Evolutionary conservation across 495 filamentous ascomycete genomes (phyloP).

Genomic region (Penicillium daleae): DNA sequence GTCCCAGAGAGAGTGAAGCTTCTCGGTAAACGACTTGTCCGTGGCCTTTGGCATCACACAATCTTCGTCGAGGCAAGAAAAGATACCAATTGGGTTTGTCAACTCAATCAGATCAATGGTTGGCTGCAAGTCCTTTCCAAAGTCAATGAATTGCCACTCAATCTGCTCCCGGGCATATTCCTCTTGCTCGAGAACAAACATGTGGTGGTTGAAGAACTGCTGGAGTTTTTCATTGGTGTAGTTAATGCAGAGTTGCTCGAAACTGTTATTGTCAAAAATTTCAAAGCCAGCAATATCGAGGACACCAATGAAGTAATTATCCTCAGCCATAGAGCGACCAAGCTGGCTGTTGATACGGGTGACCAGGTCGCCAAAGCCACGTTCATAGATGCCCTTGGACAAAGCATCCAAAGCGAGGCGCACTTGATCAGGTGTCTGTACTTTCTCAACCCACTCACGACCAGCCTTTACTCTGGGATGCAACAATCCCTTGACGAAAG

Average conservation of each 20-base stretch:
- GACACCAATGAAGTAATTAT: constrained; percentile 94
- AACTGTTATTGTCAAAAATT: constrained; percentile 98
- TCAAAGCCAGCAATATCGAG: constrained; percentile 99
- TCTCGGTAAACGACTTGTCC: constrained; percentile 95
- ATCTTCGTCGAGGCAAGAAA: constrained; percentile 97
- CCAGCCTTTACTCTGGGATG: constrained; percentile 95
- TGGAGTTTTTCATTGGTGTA: constrained; percentile 99
- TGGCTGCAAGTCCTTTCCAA: constrained; percentile 94
- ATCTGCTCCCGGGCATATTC: constrained; percentile 98
- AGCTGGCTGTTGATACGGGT: constrained; percentile 89
- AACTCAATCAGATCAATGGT: constrained; percentile 98
- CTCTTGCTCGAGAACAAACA: constrained; percentile 99
- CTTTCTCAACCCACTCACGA: constrained; percentile 97
- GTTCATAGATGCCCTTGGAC: constrained; percentile 96
- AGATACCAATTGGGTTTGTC: constrained; percentile 96
- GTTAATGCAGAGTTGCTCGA: constrained; percentile 99
- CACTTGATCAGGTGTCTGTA: constrained; percentile 95
- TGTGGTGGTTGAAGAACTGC: constrained; percentile 99
- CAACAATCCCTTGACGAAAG: constrained; percentile 84
- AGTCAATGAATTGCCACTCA: constrained; percentile 99
- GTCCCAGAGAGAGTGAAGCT: constrained; percentile 95
- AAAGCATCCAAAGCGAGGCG: constrained; percentile 87
- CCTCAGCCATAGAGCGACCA: constrained; percentile 81
- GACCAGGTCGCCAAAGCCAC: constrained; percentile 91
- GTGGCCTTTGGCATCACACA: constrained; percentile 99